Evolutionary conservation across 148 eudicot species (phyloP).

Genomic region (Camellia lanceoleosa): DNA sequence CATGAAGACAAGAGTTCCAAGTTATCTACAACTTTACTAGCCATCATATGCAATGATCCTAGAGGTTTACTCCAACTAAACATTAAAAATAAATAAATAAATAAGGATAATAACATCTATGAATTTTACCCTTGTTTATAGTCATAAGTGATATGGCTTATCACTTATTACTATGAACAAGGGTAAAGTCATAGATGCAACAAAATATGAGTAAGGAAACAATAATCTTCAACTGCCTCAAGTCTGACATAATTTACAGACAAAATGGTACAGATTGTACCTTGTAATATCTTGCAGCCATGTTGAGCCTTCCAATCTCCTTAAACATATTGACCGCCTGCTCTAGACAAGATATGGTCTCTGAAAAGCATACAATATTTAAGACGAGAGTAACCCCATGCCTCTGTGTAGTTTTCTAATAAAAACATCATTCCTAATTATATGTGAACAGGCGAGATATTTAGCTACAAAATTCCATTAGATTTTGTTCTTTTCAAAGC

Average conservation of each 20-base stretch:
- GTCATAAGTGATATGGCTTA: background rate
- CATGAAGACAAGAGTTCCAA: conserved; percentile 10
- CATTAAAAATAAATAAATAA: background rate
- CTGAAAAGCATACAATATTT: conserved; percentile 30
- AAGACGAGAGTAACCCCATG: background rate
- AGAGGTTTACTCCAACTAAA: background rate
- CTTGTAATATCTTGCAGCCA: conserved; percentile 93
- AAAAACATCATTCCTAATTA: background rate
- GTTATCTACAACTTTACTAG: background rate
- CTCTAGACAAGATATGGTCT: conserved; percentile 62
- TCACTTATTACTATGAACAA: background rate
- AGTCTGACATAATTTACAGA: background rate
- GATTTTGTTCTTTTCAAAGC: background rate
- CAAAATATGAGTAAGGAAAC: background rate
- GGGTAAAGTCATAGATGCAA: background rate
- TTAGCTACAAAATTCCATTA: background rate
- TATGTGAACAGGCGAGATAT: conserved; percentile 5
- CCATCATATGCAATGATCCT: background rate
- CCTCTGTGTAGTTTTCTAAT: background rate
- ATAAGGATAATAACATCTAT: background rate
- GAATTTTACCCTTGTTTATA: background rate
- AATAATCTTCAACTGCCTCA: background rate
- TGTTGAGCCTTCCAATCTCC: conserved; percentile 86
- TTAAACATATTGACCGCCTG: conserved; percentile 62
- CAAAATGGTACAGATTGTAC: conserved; percentile 33